Evolutionary conservation across 169 alveolate genomes (phyloP), one percentile per base, ranked within the genome.

Genomic region (Cryptosporidium canis): DNA sequence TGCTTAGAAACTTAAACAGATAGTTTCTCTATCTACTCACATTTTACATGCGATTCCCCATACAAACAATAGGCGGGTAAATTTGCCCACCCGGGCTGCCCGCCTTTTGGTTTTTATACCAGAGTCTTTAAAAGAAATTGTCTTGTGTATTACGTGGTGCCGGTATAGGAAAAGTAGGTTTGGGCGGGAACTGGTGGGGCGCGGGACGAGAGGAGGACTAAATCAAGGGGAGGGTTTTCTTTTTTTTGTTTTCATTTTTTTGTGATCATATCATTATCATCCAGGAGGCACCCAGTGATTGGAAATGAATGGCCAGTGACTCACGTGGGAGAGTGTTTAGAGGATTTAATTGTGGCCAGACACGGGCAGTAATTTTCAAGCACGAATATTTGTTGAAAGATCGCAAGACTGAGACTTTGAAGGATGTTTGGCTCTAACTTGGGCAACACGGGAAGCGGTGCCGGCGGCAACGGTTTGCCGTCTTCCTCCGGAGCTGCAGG

Each of bases 71-170:
- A 21, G 63, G 63, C 63, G 63, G 63, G 63, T 6, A 51, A 5
- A 3, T 4, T 2, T 14, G 2, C 5, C 0, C n/a, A n/a, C n/a
- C n/a, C n/a, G n/a, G n/a, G n/a, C n/a, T n/a, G n/a, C n/a, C n/a
- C n/a, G n/a, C n/a, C n/a, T n/a, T n/a, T n/a, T n/a, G n/a, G n/a
- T n/a, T n/a, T 3, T 5, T n/a, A n/a, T 51, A 51, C 63, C 63
- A 33, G 63, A 51, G 12, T 21, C n/a, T 18, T 7, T 18, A 18
- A 51, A n/a, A n/a, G n/a, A n/a, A 21, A 51, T 51, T 51, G 63
- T 51, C 63, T 51, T 33, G 33, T 51, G 24, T 14, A 51, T 51
- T 51, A 51, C 63, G 63, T 51, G 63, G 63, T 51, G 63, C 63
- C 29, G 63, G 63, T 51, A 51, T 18, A 51, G 33, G 24, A 51